These are phyloP conservation scores for Phyllosticta citrichinensis DNA, from an alignment of 2,329 filamentous ascomycete genomes.

Conservation along the genomic window DNA sequence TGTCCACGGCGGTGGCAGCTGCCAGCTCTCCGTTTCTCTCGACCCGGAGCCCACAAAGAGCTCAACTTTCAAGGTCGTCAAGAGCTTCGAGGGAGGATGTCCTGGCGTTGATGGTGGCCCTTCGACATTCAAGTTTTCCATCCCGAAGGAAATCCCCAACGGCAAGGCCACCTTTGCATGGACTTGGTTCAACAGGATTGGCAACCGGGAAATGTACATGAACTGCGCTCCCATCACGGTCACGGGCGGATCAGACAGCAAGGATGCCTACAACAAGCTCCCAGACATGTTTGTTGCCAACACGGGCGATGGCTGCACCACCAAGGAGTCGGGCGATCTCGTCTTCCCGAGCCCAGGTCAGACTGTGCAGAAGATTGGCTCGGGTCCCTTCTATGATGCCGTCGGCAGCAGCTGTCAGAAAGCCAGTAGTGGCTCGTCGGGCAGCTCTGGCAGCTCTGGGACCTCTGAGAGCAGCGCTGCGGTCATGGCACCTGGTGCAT, in stretches of 20 bases:
- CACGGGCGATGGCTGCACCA: constrained; percentile 44
- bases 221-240: constrained; percentile 73
- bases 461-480: neutral
- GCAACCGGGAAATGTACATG: constrained; percentile 70
- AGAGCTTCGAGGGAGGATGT: constrained; percentile 79
- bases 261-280: constrained; percentile 48
- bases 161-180: constrained; percentile 73
- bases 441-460: neutral
- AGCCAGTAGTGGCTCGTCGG: neutral
- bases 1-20: constrained; percentile 81
- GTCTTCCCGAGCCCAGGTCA: constrained; percentile 53
- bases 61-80: constrained; percentile 77
- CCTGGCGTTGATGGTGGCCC: constrained; percentile 56
- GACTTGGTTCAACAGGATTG: constrained; percentile 85
- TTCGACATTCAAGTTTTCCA: constrained; percentile 55
- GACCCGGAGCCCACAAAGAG: constrained; percentile 58
- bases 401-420: constrained; percentile 1
- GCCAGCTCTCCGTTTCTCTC: constrained; percentile 73
- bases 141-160: constrained; percentile 62
- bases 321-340: constrained; percentile 42
- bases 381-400: neutral
- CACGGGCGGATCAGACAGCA: constrained; percentile 31
- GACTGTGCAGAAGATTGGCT: constrained; percentile 31
- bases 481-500: neutral
- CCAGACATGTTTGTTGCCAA: constrained; percentile 65